Evolutionary conservation across 1,139 yeast species (phyloP).

Genomic region (Blastobotrys buckinghamii): DNA sequence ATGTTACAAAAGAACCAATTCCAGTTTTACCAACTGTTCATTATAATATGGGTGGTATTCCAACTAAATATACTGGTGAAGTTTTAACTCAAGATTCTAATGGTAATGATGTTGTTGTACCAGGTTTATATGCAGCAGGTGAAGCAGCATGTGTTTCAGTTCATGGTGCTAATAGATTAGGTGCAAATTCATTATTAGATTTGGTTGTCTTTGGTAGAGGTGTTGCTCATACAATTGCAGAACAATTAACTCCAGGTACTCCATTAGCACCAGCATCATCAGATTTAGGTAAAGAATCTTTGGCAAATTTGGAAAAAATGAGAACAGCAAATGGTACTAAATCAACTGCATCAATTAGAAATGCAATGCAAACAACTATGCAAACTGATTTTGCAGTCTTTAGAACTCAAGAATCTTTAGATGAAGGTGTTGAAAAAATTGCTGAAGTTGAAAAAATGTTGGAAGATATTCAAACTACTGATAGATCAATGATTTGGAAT

Average conservation of each 20-base stretch:
- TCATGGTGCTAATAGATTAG: slow-evolving; percentile 98
- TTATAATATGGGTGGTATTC: slow-evolving; percentile 99
- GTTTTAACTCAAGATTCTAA: slow-evolving; percentile 75
- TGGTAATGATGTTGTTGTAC: slow-evolving; percentile 88
- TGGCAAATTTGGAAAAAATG: slow-evolving; percentile 81
- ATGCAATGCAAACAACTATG: slow-evolving; percentile 92
- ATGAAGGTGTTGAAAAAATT: slow-evolving; percentile 83
- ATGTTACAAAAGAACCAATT: slow-evolving; percentile 98
- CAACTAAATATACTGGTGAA: slow-evolving; percentile 97
- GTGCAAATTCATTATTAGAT: slow-evolving; percentile 97
- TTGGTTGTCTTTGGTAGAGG: slow-evolving; percentile 98
- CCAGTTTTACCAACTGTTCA: slow-evolving; percentile 98
- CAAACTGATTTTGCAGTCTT: slow-evolving; percentile 96
- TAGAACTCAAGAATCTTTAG: slow-evolving; percentile 89
- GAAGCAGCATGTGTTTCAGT: slow-evolving; percentile 99
- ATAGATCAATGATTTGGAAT: slow-evolving; percentile 96
- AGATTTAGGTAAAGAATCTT: slow-evolving; percentile 48
- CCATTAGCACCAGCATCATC: slow-evolving; percentile 14
- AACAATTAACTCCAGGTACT: slow-evolving; percentile 73
- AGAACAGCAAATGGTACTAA: slow-evolving; percentile 81
- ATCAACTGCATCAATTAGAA: slow-evolving; percentile 83
- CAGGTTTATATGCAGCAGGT: slow-evolving; percentile 96
- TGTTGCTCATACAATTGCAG: slow-evolving; percentile 86
- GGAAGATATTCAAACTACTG: slow-evolving; percentile 74
- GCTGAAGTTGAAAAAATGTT: slow-evolving; percentile 68